Evolutionary conservation across 148 eudicot species (phyloP).

Genomic region (Oxyria digyna): DNA sequence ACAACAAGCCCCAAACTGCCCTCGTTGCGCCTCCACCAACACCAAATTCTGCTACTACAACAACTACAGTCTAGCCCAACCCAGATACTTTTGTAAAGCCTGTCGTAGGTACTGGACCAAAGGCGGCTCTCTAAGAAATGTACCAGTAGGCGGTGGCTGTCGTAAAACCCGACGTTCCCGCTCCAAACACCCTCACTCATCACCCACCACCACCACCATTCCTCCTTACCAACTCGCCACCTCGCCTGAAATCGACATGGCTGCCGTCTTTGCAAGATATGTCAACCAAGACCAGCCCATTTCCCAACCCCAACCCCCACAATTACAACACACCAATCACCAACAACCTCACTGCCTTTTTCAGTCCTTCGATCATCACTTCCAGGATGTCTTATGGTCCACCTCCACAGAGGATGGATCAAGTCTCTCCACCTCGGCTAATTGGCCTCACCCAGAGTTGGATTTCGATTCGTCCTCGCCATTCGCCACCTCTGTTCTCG

Average conservation of each 20-base stretch:
- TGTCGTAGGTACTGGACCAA: not conserved
- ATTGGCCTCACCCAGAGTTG: not conserved
- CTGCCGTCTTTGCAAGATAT: not conserved
- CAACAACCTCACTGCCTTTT: not conserved
- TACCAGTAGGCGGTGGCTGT: not conserved
- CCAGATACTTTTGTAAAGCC: not conserved
- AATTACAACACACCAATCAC: not conserved
- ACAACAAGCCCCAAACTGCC: not conserved
- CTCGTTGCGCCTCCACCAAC: not conserved
- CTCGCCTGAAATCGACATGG: not conserved
- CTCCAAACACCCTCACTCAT: not conserved
- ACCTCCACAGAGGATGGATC: not conserved
- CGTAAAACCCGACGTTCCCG: not conserved
- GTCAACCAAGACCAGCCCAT: not conserved
- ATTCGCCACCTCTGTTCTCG: not conserved
- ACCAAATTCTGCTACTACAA: slow-evolving; percentile 4
- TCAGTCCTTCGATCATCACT: not conserved
- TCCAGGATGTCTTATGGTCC: not conserved
- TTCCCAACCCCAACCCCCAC: no score
- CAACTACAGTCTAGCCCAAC: slow-evolving; percentile 1
- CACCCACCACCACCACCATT: not conserved
- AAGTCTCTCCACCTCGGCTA: not conserved
- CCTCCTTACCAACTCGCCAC: not conserved
- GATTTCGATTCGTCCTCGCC: not conserved
- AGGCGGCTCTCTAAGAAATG: slow-evolving; percentile 3